phyloP scores from a whole-genome alignment of 148 eudicot species.

The Vaccinium macrocarpon region DNA sequence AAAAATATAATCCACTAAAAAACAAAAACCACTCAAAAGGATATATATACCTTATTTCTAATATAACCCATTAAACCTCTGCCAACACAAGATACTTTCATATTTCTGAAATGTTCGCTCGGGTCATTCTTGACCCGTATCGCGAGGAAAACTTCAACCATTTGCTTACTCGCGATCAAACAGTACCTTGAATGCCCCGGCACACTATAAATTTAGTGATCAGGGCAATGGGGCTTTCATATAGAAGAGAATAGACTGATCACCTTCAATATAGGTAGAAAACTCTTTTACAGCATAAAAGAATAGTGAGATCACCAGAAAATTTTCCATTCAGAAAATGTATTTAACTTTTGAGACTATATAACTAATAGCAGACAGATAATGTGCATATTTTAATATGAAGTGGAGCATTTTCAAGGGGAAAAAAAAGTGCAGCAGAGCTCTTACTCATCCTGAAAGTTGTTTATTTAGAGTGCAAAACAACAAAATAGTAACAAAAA shows the following conservation, averaged over 20 bases:
- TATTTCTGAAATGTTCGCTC: too few relatives aligned
- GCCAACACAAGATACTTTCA: too few relatives aligned
- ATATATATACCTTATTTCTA: too few relatives aligned
- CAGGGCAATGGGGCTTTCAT: neutral
- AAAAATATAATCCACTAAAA: too few relatives aligned
- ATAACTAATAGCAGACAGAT: neutral
- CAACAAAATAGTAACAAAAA: neutral
- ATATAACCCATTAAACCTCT: too few relatives aligned
- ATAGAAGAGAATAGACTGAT: neutral
- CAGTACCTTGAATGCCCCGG: too few relatives aligned
- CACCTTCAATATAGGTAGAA: neutral
- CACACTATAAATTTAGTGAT: constrained; percentile 4
- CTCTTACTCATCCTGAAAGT: neutral
- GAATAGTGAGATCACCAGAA: neutral
- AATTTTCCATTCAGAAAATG: neutral
- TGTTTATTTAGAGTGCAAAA: neutral
- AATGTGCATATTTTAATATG: neutral
- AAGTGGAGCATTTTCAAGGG: neutral
- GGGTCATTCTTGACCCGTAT: too few relatives aligned
- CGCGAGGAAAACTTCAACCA: too few relatives aligned
- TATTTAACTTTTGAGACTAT: neutral
- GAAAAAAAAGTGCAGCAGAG: neutral
- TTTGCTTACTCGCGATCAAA: too few relatives aligned
- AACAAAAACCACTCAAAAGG: too few relatives aligned
- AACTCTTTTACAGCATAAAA: neutral